Evolutionary conservation across 208 protist genomes (phyloP).

Genomic region (Novymonas esmeraldas): DNA sequence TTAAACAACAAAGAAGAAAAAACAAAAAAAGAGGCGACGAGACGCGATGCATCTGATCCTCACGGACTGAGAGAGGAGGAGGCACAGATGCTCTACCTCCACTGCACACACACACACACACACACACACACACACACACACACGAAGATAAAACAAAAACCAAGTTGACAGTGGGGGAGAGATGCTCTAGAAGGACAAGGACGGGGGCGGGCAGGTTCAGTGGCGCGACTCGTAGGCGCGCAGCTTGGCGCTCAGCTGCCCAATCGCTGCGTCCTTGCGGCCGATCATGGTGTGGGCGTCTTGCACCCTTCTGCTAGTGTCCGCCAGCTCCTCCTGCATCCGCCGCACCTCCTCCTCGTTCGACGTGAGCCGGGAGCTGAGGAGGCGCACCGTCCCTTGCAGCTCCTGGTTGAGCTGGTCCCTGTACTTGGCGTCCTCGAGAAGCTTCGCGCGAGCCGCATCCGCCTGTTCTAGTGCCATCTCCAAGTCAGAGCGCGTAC

Average conservation of each 20-base stretch:
- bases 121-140: not conserved
- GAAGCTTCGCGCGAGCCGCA: conserved; percentile 53
- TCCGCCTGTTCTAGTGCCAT: conserved; percentile 63
- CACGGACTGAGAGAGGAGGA: too few species aligned
- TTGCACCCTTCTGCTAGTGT: conserved; percentile 71
- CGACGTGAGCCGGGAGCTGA: conserved; percentile 68
- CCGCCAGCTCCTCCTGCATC: conserved; percentile 76
- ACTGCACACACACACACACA: not conserved
- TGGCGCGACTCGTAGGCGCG: conserved; percentile 76
- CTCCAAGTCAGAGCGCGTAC: conserved; percentile 52
- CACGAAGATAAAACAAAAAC: not conserved
- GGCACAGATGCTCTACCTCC: too few species aligned
- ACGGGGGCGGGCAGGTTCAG: not conserved
- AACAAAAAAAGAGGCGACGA: too few species aligned
- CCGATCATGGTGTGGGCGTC: conserved; percentile 83
- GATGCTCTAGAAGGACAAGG: not conserved
- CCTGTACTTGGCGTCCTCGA: conserved; percentile 69
- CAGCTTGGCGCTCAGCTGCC: conserved; percentile 81
- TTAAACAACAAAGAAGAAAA: too few species aligned
- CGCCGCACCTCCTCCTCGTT: conserved; percentile 76
- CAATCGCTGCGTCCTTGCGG: conserved; percentile 79
- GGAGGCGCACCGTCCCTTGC: conserved; percentile 81
- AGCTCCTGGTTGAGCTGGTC: conserved; percentile 83
- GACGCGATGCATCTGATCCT: too few species aligned
- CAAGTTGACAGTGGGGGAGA: not conserved